Conservation (phyloP, 2,329 filamentous ascomycete genomes). For the Plectosphaerella sp. region DNA sequence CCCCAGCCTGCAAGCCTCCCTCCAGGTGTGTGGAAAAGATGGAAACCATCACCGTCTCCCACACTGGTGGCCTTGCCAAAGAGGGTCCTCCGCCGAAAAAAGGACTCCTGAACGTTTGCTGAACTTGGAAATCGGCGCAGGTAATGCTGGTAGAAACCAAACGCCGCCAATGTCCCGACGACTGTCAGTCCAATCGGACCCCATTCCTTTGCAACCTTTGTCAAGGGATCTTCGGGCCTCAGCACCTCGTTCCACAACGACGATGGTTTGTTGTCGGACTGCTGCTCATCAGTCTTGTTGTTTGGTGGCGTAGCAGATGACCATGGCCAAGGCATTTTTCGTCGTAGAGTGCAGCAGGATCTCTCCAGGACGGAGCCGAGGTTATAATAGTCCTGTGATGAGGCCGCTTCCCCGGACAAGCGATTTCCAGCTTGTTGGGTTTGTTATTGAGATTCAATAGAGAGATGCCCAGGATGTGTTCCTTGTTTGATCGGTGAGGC, state of each 20-base stretch:
- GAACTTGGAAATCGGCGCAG: slow-evolving; percentile 80
- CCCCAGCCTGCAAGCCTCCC: slow-evolving; percentile 84
- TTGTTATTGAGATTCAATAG: no score
- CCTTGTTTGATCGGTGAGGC: no score
- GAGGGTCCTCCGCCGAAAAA: slow-evolving; percentile 71
- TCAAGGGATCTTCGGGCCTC: slow-evolving; percentile 6
- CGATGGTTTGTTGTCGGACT: slow-evolving; percentile 16
- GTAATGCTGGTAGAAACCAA: slow-evolving; percentile 67
- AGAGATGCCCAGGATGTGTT: no score
- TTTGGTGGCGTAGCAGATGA: slow-evolving; percentile 10
- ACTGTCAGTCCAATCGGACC: slow-evolving; percentile 38
- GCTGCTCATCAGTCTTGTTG: slow-evolving; percentile 23
- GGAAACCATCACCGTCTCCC: slow-evolving; percentile 94
- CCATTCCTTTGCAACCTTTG: slow-evolving; percentile 46
- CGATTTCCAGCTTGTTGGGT: neutral
- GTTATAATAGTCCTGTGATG: neutral
- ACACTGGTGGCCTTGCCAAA: slow-evolving; percentile 89
- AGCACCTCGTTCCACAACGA: slow-evolving; percentile 11
- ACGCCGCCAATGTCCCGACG: slow-evolving; percentile 45
- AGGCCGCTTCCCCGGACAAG: neutral
- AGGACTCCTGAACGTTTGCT: slow-evolving; percentile 66
- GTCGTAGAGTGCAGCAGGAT: slow-evolving; percentile 5
- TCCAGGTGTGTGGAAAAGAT: slow-evolving; percentile 92
- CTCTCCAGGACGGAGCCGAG: neutral
- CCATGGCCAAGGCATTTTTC: slow-evolving; percentile 26